phyloP scores from a whole-genome alignment of 352 stramenopile genomes.

The Sclerospora graminicola region DNA sequence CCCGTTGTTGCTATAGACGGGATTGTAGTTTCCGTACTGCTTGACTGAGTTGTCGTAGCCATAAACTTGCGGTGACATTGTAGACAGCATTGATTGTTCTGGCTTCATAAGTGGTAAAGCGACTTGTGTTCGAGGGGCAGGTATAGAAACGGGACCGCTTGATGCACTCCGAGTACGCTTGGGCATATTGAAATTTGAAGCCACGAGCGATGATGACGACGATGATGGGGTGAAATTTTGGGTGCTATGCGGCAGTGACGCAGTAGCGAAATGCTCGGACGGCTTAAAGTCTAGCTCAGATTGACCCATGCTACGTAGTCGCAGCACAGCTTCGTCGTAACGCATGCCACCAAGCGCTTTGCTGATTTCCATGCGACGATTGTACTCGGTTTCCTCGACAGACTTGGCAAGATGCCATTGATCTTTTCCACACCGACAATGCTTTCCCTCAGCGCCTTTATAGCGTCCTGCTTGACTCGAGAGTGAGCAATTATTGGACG shows the following conservation, averaged over 20 bases:
- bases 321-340: slow-evolving; percentile 69
- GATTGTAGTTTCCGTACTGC: slow-evolving; percentile 16
- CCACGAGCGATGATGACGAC: slow-evolving; percentile 4
- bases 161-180: slow-evolving; percentile 22
- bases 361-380: slow-evolving; percentile 75
- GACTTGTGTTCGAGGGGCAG: slow-evolving; percentile 20
- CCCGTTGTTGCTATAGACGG: slow-evolving; percentile 21
- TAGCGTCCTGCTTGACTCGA: slow-evolving; percentile 36
- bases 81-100: slow-evolving; percentile 17
- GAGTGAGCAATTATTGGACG: slow-evolving; percentile 9
- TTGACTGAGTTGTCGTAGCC: slow-evolving; percentile 20
- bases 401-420: slow-evolving; percentile 79
- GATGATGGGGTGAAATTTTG: slow-evolving; percentile 6
- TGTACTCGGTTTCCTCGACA: slow-evolving; percentile 76
- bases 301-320: slow-evolving; percentile 46
- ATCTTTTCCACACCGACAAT: slow-evolving; percentile 71
- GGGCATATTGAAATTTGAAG: slow-evolving; percentile 8
- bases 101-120: slow-evolving; percentile 17
- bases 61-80: slow-evolving; percentile 15
- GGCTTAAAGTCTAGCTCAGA: slow-evolving; percentile 48
- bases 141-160: slow-evolving; percentile 17
- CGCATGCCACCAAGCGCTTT: slow-evolving; percentile 71
- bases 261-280: slow-evolving; percentile 26
- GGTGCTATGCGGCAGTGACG: slow-evolving; percentile 10
- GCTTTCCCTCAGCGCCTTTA: slow-evolving; percentile 73